Evolutionary conservation across 2,329 filamentous ascomycete species (phyloP).

Genomic region (Aspergillus japonicus): DNA sequence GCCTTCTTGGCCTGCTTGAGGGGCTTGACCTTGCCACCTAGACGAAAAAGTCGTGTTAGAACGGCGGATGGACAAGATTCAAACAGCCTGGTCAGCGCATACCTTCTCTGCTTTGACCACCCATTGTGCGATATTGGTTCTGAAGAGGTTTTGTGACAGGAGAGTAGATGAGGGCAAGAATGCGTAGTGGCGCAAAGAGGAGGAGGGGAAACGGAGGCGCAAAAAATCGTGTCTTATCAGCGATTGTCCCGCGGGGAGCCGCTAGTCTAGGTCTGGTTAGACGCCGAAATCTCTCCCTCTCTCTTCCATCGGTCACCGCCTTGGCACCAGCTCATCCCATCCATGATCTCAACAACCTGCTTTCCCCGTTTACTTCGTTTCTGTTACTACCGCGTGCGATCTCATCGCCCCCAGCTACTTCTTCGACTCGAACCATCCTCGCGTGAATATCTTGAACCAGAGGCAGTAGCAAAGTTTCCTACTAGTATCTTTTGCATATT

Average conservation of each 20-base stretch:
- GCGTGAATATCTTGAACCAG: background rate
- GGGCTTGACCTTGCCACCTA: slow-evolving; percentile 80
- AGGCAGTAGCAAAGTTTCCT: background rate
- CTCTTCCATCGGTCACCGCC: slow-evolving; percentile 13
- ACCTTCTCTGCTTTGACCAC: slow-evolving; percentile 68
- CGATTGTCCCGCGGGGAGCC: slow-evolving; percentile 16
- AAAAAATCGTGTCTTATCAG: slow-evolving; percentile 24
- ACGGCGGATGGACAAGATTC: background rate
- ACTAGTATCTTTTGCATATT: too few species aligned
- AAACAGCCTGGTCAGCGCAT: slow-evolving; percentile 16
- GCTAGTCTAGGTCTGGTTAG: slow-evolving; percentile 20
- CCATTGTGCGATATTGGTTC: slow-evolving; percentile 52
- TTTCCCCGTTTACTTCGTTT: slow-evolving; percentile 9
- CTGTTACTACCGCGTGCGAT: slow-evolving; percentile 7
- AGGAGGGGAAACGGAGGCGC: slow-evolving; percentile 8
- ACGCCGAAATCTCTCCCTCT: slow-evolving; percentile 16
- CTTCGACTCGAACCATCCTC: background rate
- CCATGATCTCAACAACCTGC: background rate
- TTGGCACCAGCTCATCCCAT: slow-evolving; percentile 2
- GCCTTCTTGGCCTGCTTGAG: slow-evolving; percentile 88
- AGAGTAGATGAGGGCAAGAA: slow-evolving; percentile 5
- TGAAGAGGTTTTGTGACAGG: slow-evolving; percentile 1
- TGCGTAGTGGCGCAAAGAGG: slow-evolving; percentile 21
- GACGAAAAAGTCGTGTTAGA: slow-evolving; percentile 13
- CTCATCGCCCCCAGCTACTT: background rate